Percentiles rank a stretch among this genome's conserved stretches.
Conservation (phyloP, 2,329 filamentous ascomycete genomes). For the Cordyceps tenuipes region DNA sequence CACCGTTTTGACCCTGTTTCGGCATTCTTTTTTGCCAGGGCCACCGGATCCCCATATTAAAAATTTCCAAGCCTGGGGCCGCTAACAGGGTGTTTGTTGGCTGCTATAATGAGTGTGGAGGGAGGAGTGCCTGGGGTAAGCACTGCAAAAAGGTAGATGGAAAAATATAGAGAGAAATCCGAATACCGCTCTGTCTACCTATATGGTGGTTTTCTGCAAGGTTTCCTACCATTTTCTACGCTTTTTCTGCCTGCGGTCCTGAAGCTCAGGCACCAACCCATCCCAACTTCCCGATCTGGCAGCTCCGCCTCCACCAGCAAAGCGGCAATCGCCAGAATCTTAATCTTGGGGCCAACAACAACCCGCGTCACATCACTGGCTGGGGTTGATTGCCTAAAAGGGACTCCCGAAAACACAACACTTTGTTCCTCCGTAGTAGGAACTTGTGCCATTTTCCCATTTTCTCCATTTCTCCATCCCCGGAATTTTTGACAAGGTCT, state of each 20-base stretch:
- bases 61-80: neutral
- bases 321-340: neutral
- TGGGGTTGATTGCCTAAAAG: slow-evolving; percentile 7
- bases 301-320: slow-evolving; percentile 1
- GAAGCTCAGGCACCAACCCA: neutral
- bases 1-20: slow-evolving; percentile 1
- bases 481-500: neutral
- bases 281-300: neutral
- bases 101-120: neutral
- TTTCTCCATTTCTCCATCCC: neutral
- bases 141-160: neutral
- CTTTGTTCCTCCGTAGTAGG: neutral
- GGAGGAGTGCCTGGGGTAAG: too few species aligned
- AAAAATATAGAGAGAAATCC: neutral
- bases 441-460: too few species aligned
- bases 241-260: neutral
- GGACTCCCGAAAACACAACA: slow-evolving; percentile 1
- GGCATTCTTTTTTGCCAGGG: neutral
- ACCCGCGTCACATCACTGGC: neutral
- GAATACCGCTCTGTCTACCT: neutral
- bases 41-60: slow-evolving; percentile 5
- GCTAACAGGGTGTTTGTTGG: neutral
- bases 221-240: neutral
- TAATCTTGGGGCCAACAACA: neutral
- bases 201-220: neutral